A percentile compares a stretch with the other conserved stretches of the same genome.
phyloP scores from a whole-genome alignment of 31 red algal genomes.

The Odonthalia washingtoniensis region DNA sequence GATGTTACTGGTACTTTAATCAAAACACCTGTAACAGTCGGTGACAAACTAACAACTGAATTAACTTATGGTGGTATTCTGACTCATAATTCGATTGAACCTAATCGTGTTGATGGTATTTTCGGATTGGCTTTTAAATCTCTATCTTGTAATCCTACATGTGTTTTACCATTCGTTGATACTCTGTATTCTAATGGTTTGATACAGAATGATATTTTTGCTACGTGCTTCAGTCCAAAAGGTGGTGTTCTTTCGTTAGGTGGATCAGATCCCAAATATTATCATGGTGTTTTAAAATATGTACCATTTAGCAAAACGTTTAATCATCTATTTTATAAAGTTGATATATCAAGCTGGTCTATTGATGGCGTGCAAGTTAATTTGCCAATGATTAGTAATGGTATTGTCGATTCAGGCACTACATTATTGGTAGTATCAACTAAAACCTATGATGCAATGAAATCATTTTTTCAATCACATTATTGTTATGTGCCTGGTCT shows the following conservation, averaged over 20 bases:
- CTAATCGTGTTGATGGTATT: slow-evolving; percentile 85
- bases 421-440: slow-evolving; percentile 76
- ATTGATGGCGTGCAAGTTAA: slow-evolving; percentile 45
- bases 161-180: slow-evolving; percentile 87
- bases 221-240: slow-evolving; percentile 53
- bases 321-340: slow-evolving; percentile 66
- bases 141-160: slow-evolving; percentile 95
- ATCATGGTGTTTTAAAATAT: slow-evolving; percentile 64
- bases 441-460: slow-evolving; percentile 62
- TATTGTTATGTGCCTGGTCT: slow-evolving; percentile 88
- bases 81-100: slow-evolving; percentile 78
- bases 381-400: slow-evolving; percentile 65
- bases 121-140: slow-evolving; percentile 82
- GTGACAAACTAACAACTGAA: slow-evolving; percentile 26
- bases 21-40: slow-evolving; percentile 49
- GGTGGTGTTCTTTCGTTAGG: slow-evolving; percentile 84
- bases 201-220: slow-evolving; percentile 78
- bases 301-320: slow-evolving; percentile 60
- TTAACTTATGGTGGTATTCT: slow-evolving; percentile 82
- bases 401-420: slow-evolving; percentile 92
- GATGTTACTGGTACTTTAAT: slow-evolving; percentile 75
- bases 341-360: slow-evolving; percentile 52
- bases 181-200: slow-evolving; percentile 64
- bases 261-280: slow-evolving; percentile 64
- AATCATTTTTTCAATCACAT: slow-evolving; percentile 76